Conservation (phyloP, 192 early-diverging fungal genomes). For the Backusella sp. region DNA sequence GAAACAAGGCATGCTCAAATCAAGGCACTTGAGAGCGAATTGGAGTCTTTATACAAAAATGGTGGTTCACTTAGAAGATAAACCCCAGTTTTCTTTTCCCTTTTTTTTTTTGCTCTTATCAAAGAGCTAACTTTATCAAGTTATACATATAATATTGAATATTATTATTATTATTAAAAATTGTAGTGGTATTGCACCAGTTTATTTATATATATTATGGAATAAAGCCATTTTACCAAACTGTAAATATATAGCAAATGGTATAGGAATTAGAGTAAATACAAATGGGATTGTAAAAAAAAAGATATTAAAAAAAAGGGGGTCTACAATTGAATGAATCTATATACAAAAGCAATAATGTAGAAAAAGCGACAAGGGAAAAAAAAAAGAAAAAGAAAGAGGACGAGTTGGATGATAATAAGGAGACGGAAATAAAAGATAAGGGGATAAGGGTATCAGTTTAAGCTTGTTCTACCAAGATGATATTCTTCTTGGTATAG, state of each 20-base stretch:
- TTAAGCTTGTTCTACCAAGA: neutral
- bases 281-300: neutral
- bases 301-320: neutral
- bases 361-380: neutral
- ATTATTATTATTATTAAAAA: neutral
- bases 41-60: constrained; percentile 41
- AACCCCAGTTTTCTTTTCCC: neutral
- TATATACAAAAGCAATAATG: constrained; percentile 2
- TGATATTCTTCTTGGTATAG: neutral
- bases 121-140: neutral
- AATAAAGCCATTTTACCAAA: neutral
- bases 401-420: neutral
- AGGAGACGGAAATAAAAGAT: neutral
- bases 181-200: neutral
- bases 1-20: constrained; percentile 93
- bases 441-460: neutral
- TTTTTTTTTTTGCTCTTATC: neutral
- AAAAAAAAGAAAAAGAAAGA: neutral
- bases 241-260: neutral
- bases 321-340: neutral
- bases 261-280: neutral
- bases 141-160: neutral
- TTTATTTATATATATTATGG: neutral
- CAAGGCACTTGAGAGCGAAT: constrained; percentile 89
- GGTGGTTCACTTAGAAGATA: constrained; percentile 14